Conservation (phyloP, 176 grass and related monocot species). For the Hordeum marinum region DNA sequence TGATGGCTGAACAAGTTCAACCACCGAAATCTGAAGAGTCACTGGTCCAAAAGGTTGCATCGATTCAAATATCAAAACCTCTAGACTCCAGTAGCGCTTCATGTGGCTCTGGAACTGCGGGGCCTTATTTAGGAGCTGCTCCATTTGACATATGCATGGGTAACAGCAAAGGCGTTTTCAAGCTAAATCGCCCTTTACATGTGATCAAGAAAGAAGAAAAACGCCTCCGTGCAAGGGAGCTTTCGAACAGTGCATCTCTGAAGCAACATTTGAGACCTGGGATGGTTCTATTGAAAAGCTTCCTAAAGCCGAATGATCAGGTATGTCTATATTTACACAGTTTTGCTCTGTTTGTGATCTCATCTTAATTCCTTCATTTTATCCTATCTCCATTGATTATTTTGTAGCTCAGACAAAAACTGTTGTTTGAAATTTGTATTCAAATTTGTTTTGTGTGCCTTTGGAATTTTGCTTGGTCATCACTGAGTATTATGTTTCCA, state of each 20-base stretch:
- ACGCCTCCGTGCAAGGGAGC: background rate
- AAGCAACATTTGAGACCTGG: conserved; percentile 30
- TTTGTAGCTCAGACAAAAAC: background rate
- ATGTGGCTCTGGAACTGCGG: conserved; percentile 1
- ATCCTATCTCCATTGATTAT: background rate
- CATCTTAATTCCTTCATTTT: background rate
- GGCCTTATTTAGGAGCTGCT: conserved; percentile 7
- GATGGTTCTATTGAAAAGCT: conserved; percentile 56
- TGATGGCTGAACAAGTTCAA: background rate
- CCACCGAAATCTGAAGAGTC: background rate
- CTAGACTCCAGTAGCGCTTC: background rate
- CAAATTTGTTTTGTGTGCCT: background rate
- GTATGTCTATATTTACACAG: background rate
- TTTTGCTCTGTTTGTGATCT: background rate
- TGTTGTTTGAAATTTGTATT: background rate
- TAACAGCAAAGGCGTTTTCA: background rate
- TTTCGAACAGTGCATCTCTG: background rate
- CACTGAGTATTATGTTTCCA: background rate
- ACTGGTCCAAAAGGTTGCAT: background rate
- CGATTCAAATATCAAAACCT: background rate
- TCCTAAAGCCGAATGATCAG: conserved; percentile 36
- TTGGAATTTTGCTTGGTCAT: background rate
- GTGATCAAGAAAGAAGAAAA: conserved; percentile 30
- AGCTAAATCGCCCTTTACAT: background rate
- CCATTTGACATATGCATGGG: conserved; percentile 40